Evolutionary conservation across 163 green algal genomes (phyloP).

Genomic region (Chloromonas sp.): DNA sequence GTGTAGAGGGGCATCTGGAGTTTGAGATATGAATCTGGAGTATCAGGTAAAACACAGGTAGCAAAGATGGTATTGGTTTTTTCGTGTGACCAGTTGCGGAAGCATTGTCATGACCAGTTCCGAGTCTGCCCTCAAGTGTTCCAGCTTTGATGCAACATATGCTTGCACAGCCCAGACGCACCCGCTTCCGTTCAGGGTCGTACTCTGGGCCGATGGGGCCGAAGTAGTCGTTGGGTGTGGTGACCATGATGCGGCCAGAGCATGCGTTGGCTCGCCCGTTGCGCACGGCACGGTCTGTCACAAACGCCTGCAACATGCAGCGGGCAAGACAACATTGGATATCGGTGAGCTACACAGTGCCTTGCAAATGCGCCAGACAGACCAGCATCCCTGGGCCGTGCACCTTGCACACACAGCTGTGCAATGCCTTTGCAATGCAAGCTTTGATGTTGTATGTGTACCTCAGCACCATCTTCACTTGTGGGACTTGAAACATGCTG

Average conservation of each 20-base stretch:
- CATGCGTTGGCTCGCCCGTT: conserved; percentile 82
- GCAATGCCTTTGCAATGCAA: no score
- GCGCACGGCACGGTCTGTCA: conserved; percentile 75
- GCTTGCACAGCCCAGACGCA: conserved; percentile 11
- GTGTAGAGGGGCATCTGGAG: not conserved
- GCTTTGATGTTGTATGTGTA: no score
- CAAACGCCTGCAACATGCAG: conserved; percentile 66
- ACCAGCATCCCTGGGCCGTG: not conserved
- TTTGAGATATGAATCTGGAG: no score
- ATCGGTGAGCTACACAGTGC: not conserved
- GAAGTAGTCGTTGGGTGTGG: conserved; percentile 85
- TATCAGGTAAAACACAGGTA: no score
- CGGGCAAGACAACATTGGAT: not conserved
- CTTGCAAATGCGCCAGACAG: not conserved
- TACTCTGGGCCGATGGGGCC: conserved; percentile 85
- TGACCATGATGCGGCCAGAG: conserved; percentile 84
- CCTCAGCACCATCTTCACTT: no score
- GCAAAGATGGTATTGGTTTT: no score
- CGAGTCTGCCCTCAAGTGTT: no score
- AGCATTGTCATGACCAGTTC: no score
- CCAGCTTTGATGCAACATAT: no score
- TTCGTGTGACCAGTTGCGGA: no score
- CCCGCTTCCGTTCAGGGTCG: conserved; percentile 67
- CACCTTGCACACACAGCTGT: no score
- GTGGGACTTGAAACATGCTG: no score